Base-by-base conservation (phyloP, 805 yeast genomes). In the Hanseniaspora taiwanica region DNA sequence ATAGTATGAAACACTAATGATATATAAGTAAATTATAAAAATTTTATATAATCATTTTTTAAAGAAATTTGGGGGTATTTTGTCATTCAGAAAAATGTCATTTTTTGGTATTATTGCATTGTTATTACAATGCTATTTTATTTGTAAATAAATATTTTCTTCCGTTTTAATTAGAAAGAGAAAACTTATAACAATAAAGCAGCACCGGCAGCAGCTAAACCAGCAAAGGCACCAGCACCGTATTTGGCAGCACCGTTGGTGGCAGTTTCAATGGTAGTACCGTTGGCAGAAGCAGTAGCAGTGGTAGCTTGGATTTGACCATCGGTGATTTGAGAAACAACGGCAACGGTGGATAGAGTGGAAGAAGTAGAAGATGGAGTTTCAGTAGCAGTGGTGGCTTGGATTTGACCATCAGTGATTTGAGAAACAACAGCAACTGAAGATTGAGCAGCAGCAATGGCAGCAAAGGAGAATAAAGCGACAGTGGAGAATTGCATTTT, bases 261-360 rank as follows among this genome's bases (percentile, higher is more conserved):
- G 20, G 38, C 18, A 36, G 38, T 13, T 12, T 17, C 3, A 20
- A 25, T 13, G 16, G 38, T 36, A 32, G 38, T 36, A 14, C 27
- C 21, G 32, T 23, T 20, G 13, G 52, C 53, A 9, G 57, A 37
- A 20, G 53, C 47, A 12, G 64, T 53, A 10, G 53, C 25, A 33
- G 27, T 40, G 38, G 68, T 60, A 31, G 72, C 64, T 46, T 61
- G 78, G 50, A 72, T 59, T 59, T 74, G 79, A 52, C 79, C 78
- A 48, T 74, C 80, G 48, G 67, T 54, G 67, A 46, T 63, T 39
- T 50, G 48, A 19, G 63, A 45, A 21, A 56, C 46, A 21, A 58
- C 45, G 20, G 46, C 45, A 31, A 53, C 41, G 35, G 60, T 47
- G 21, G 59, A 24, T 21, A 56, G 44, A 17, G 57, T 44, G 9